Evolutionary conservation across 176 grass and related monocot species (phyloP), one percentile per base, ranked within the genome.

Genomic region (Triticum turgidum): DNA sequence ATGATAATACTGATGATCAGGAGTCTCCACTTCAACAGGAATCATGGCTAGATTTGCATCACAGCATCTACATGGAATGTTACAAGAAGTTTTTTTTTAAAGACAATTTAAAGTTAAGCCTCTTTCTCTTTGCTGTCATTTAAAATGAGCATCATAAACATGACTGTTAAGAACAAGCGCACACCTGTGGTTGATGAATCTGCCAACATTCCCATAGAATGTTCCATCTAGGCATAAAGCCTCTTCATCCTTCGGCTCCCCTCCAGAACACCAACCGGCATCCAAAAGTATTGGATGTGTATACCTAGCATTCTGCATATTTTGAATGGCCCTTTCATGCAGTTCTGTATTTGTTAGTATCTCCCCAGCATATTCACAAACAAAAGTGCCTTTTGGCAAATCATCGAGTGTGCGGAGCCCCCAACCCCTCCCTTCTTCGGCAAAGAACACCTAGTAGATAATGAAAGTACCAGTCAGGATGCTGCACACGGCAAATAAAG

Each of bases 1-100:
- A 88, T 95, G 93, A 68, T 95, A 95, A 81, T 95, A 95, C 35
- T 90, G 88, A 88, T 86, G 93, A 61, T 95, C 93, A 18, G 90
- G 93, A 3, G 83, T 84, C 85, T 95, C 93, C 54, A 95, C 84
- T 90, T 95, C 93, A 67, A 92, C 75, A 41, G 93, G 93, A 76
- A 95, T 65, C 69, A 74, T 86, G 64, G 84, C 90, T 84, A 95
- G 56, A 88, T 92, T 95, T 56, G 90, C 85, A 90, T 95, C 93
- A 64, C 58, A 86, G 52, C 93, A 95, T 87, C 93, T 95, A 83
- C 39, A 69, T 81, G 33, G 37, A 77, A 34, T 79, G 18, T 32
- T 51, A 79, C 67, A 64, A 79, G 61, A 62, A 86, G 72, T 61
- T 69, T 47, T 45, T 45, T 72, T 47, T 45, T 45, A 3, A 73